Conservation (phyloP, 345 rosid genomes). For the Sonneratia alba region DNA sequence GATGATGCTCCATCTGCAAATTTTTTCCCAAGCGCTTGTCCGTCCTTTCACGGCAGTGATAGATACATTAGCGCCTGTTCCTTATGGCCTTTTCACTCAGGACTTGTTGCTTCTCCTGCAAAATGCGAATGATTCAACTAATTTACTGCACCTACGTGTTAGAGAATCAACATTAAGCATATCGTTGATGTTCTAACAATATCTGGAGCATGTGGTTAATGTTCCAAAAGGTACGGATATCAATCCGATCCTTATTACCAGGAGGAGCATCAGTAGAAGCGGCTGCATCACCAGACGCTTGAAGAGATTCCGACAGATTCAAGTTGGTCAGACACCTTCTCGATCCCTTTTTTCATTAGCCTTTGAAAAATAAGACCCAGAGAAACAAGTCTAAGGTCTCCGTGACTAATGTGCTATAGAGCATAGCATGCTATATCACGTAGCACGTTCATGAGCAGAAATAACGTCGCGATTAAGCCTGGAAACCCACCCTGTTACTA, state of each 20-base stretch:
- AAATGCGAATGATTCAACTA: background rate
- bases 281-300: conserved; percentile 38
- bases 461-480: background rate
- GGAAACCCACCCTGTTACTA: background rate
- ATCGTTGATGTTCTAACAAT: no score
- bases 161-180: background rate
- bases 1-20: conserved; percentile 98
- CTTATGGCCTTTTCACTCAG: conserved; percentile 78
- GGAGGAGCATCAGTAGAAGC: conserved; percentile 26
- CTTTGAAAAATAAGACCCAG: conserved; percentile 24
- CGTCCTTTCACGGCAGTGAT: conserved; percentile 83
- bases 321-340: conserved; percentile 54
- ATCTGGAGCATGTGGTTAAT: no score
- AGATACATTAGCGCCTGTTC: conserved; percentile 85
- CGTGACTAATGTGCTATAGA: background rate
- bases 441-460: background rate
- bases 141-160: background rate
- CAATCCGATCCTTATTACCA: conserved; percentile 3
- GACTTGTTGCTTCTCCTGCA: conserved; percentile 79
- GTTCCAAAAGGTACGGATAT: no score
- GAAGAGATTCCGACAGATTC: conserved; percentile 60
- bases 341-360: conserved; percentile 52
- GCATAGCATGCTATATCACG: background rate
- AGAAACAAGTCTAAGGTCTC: background rate
- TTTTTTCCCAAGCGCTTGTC: conserved; percentile 95